Evolutionary conservation across 2,329 filamentous ascomycete genomes (phyloP).

Genomic region (Verruconis gallopava): DNA sequence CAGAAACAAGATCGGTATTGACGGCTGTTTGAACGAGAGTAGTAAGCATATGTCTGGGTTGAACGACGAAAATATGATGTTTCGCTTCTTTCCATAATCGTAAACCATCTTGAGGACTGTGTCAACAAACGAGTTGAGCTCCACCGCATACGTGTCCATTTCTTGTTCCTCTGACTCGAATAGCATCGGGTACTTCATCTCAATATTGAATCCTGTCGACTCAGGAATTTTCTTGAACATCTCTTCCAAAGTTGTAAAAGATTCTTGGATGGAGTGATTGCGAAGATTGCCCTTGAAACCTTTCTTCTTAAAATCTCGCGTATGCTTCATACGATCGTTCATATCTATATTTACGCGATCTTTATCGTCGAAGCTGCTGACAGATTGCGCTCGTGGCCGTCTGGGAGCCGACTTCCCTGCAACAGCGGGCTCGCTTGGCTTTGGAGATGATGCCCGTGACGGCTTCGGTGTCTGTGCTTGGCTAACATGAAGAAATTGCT

Average conservation of each 20-base stretch:
- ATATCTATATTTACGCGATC: slow-evolving; percentile 28
- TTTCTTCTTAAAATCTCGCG: slow-evolving; percentile 83
- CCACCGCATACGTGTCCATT: slow-evolving; percentile 92
- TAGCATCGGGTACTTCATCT: slow-evolving; percentile 96
- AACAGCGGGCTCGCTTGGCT: slow-evolving; percentile 1
- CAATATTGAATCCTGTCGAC: slow-evolving; percentile 89
- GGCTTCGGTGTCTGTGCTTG: slow-evolving; percentile 35
- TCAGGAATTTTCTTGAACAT: slow-evolving; percentile 77
- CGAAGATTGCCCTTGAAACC: slow-evolving; percentile 93
- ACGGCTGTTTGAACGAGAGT: slow-evolving; percentile 92
- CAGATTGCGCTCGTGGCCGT: slow-evolving; percentile 44
- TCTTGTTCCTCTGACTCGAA: slow-evolving; percentile 89
- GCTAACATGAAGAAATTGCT: slow-evolving; percentile 89
- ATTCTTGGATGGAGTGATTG: slow-evolving; percentile 87
- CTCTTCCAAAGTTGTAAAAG: slow-evolving; percentile 89
- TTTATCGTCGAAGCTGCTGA: slow-evolving; percentile 34
- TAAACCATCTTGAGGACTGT: slow-evolving; percentile 85
- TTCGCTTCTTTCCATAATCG: slow-evolving; percentile 65
- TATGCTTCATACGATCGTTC: slow-evolving; percentile 91
- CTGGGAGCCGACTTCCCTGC: slow-evolving; percentile 10
- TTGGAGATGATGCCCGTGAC: slow-evolving; percentile 32
- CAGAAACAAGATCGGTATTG: slow-evolving; percentile 88
- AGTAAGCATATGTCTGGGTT: slow-evolving; percentile 94
- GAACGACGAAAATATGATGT: slow-evolving; percentile 94
- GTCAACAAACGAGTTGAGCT: slow-evolving; percentile 93